Evolutionary conservation across 192 early-diverging fungal species (phyloP).

Genomic region (Allomyces javanicus): DNA sequence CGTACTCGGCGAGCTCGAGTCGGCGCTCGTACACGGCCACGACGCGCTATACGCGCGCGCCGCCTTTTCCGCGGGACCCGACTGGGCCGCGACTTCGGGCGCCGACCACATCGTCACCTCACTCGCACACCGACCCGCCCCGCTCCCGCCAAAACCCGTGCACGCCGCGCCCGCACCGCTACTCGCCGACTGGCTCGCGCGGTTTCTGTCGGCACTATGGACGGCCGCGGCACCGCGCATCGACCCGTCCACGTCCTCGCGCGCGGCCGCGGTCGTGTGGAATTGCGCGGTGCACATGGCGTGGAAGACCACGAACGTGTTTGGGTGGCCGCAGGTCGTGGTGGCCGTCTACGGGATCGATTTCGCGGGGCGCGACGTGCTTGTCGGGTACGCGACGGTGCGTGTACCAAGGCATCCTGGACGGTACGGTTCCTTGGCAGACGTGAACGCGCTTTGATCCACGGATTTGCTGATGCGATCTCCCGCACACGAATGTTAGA

Average conservation of each 20-base stretch:
- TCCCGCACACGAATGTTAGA: constrained; percentile 3
- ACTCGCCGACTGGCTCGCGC: not conserved
- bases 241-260: not conserved
- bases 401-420: constrained; percentile 16
- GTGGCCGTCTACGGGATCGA: constrained; percentile 37
- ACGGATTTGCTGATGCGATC: not conserved
- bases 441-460: too few relatives aligned
- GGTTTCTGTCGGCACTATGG: not conserved
- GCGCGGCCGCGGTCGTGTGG: not conserved
- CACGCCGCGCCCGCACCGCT: not conserved
- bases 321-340: constrained; percentile 37
- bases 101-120: not conserved
- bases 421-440: constrained; percentile 6
- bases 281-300: not conserved
- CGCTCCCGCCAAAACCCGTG: not conserved
- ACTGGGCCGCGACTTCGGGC: not conserved
- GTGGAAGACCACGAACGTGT: not conserved
- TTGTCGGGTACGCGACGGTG: constrained; percentile 32
- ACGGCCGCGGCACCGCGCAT: not conserved
- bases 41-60: not conserved
- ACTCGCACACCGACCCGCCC: not conserved
- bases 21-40: too few relatives aligned
- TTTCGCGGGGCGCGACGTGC: constrained; percentile 35
- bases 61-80: not conserved
- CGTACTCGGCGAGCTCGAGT: not conserved